phyloP scores from a whole-genome alignment of 208 protist genomes.

The Leishmania gerbilli region DNA sequence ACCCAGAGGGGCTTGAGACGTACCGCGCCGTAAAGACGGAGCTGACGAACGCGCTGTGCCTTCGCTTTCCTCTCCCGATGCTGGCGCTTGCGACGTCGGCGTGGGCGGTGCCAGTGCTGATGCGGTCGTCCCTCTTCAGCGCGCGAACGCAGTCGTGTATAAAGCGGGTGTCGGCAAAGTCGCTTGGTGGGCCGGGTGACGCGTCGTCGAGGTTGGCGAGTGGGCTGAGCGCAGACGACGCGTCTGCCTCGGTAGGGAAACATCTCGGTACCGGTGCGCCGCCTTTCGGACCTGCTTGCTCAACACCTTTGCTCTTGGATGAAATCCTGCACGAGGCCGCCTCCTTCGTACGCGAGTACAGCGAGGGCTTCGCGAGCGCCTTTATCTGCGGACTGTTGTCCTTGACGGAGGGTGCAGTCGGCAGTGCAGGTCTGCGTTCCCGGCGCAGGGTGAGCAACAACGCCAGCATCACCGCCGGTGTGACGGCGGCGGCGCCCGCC shows the following conservation, averaged over 20 bases:
- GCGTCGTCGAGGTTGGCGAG: background rate
- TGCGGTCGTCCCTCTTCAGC: conserved; percentile 6
- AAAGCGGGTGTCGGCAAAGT: background rate
- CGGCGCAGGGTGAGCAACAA: background rate
- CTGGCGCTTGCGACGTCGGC: conserved; percentile 17
- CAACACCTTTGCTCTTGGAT: background rate
- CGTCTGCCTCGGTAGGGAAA: background rate
- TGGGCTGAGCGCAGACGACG: background rate
- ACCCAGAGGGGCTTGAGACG: conserved; percentile 44
- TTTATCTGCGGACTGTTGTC: conserved; percentile 57
- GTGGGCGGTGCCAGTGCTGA: conserved; percentile 28
- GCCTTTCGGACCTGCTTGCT: background rate
- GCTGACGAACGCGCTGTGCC: conserved; percentile 46
- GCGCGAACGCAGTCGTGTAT: background rate
- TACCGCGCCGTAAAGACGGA: conserved; percentile 51
- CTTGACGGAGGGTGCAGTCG: conserved; percentile 9
- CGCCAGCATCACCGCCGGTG: background rate
- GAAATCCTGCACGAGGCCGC: conserved; percentile 24
- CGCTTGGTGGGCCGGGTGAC: background rate
- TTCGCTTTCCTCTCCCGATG: conserved; percentile 42
- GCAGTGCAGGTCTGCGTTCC: background rate
- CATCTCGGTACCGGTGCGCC: background rate
- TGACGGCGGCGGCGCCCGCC: background rate
- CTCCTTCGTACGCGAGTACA: conserved; percentile 32
- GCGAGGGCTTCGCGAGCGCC: conserved; percentile 50